Evolutionary conservation across 176 grass and related monocot species (phyloP).

Genomic region (Panicum miliaceum): DNA sequence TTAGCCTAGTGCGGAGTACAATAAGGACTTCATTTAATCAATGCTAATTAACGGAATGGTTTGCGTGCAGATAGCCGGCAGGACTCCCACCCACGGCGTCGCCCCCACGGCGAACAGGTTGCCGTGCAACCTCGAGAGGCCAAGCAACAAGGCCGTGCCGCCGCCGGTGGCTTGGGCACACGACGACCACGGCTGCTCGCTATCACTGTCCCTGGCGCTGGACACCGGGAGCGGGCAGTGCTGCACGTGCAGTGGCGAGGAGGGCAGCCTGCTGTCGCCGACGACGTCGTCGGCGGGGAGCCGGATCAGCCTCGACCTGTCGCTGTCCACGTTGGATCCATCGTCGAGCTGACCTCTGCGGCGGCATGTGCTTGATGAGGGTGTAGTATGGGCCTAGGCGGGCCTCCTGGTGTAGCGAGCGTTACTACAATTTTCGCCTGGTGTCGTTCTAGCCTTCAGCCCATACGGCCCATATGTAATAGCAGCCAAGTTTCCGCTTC

Average conservation of each 20-base stretch:
- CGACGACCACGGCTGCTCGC: background rate
- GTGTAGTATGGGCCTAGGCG: background rate
- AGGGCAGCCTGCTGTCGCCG: conserved; percentile 31
- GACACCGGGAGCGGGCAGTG: background rate
- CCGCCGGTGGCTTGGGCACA: background rate
- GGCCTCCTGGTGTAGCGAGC: background rate
- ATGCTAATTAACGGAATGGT: background rate
- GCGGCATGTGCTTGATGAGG: background rate
- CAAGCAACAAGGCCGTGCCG: background rate
- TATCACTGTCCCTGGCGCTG: conserved; percentile 36
- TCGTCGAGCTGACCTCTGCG: background rate
- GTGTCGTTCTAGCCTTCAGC: background rate
- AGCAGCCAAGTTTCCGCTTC: background rate
- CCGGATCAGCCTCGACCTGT: conserved; percentile 56
- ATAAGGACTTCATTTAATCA: no score
- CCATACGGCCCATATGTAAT: background rate
- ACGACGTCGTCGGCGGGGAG: conserved; percentile 33
- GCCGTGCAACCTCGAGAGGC: background rate
- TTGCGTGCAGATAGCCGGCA: conserved; percentile 15
- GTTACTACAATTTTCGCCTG: background rate
- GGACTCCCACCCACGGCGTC: background rate
- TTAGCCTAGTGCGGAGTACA: no score
- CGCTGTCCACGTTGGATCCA: conserved; percentile 27
- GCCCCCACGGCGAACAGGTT: background rate
- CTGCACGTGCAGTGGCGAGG: background rate